Conservation (phyloP, 73 alveolate species). For the Tetrahymena borealis region DNA sequence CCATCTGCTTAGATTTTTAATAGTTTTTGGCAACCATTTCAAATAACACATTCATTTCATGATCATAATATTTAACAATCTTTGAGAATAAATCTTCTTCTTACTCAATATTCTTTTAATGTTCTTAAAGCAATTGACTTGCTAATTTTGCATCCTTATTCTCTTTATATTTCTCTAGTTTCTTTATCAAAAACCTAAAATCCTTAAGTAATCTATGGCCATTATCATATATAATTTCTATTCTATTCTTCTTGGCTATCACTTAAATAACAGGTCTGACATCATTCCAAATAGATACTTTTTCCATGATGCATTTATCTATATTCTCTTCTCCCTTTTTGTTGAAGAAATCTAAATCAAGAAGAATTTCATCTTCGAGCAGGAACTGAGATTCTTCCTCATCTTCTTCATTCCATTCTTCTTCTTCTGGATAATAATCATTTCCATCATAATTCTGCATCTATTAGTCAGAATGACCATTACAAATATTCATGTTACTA, state of each 20-base stretch:
- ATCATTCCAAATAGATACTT: not conserved
- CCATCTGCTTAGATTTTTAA: not conserved
- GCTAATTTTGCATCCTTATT: not conserved
- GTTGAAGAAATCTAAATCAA: not conserved
- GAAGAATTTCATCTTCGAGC: not conserved
- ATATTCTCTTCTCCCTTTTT: not conserved
- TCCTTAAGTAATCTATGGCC: not conserved
- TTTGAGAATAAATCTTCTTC: not conserved
- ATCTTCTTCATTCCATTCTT: not conserved
- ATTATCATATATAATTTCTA: not conserved
- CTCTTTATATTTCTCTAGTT: not conserved
- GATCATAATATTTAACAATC: not conserved
- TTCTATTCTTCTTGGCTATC: not conserved
- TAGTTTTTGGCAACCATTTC: not conserved
- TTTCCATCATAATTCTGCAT: not conserved
- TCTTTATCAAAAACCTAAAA: not conserved
- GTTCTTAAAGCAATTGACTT: not conserved
- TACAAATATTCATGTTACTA: not conserved
- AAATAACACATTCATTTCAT: not conserved
- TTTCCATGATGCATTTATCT: not conserved
- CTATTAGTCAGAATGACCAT: not conserved
- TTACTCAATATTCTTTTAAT: not conserved
- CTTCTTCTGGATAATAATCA: not conserved
- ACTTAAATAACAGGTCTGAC: not conserved
- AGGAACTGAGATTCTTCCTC: not conserved